Evolutionary conservation across 2,329 filamentous ascomycete genomes (phyloP).

Genomic region (Hymenoscyphus linearis): DNA sequence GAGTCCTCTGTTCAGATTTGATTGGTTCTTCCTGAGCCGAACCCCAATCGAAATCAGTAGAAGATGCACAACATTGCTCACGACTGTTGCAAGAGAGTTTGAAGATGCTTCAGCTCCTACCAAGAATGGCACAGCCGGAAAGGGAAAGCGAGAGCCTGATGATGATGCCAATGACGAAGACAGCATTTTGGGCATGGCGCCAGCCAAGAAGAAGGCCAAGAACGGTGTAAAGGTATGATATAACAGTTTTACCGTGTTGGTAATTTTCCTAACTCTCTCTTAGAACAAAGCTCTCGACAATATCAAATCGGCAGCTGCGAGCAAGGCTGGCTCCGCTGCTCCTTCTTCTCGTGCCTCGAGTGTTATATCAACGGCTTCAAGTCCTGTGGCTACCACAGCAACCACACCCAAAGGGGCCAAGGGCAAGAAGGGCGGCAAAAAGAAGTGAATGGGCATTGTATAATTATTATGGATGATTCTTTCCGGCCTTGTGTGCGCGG

Average conservation of each 20-base stretch:
- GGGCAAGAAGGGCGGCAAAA: conserved; percentile 46
- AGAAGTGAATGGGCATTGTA: conserved; percentile 38
- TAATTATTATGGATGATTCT: conserved; percentile 18
- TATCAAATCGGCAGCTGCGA: conserved; percentile 65
- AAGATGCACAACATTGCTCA: conserved; percentile 88
- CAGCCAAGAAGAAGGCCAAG: conserved; percentile 94
- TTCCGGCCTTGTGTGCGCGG: conserved; percentile 13
- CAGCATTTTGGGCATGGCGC: conserved; percentile 70
- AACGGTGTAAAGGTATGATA: conserved; percentile 64
- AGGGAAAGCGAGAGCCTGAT: conserved; percentile 67
- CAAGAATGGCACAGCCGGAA: conserved; percentile 52
- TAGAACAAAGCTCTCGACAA: conserved; percentile 93
- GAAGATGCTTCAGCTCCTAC: conserved; percentile 54
- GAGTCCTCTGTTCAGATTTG: conserved; percentile 90
- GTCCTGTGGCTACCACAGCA: conserved; percentile 36
- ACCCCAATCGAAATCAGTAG: conserved; percentile 90
- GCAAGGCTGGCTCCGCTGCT: conserved; percentile 69
- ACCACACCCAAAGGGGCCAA: conserved; percentile 20
- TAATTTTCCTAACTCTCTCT: conserved; percentile 11
- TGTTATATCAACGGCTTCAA: conserved; percentile 69
- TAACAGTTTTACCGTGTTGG: conserved; percentile 7
- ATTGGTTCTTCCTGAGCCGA: conserved; percentile 97
- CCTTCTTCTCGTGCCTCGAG: conserved; percentile 78
- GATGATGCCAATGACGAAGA: conserved; percentile 84
- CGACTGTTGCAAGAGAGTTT: conserved; percentile 92